A percentile compares a stretch with the other conserved stretches of the same genome.
Conservation (phyloP, 1,284 basidiomycete genomes). For the Trametes polyzona region DNA sequence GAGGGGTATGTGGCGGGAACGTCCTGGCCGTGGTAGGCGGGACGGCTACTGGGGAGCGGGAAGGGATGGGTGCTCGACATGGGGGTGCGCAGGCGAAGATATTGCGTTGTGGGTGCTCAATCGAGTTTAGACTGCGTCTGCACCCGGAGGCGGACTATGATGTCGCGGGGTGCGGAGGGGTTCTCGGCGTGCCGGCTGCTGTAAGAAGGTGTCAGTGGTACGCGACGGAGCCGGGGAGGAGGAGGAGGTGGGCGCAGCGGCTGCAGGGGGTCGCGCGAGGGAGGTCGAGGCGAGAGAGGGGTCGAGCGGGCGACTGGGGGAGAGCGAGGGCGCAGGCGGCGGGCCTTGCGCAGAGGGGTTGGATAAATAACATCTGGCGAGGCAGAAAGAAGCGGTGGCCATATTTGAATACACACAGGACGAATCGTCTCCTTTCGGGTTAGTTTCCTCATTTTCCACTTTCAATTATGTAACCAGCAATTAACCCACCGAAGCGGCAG, state of each 20-base stretch:
- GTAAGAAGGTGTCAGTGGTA: conserved; percentile 17
- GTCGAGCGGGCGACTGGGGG: conserved; percentile 18
- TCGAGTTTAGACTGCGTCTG: conserved; percentile 22
- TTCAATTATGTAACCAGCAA: conserved; percentile 26
- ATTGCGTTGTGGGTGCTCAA: conserved; percentile 9
- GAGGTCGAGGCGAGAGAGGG: conserved; percentile 9
- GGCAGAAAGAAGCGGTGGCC: conserved; percentile 27
- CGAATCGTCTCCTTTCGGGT: conserved; percentile 25
- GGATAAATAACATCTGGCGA: conserved; percentile 30
- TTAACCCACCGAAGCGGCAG: conserved; percentile 28
- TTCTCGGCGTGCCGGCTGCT: conserved; percentile 17
- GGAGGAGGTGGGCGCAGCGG: not conserved
- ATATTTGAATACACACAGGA: conserved; percentile 27
- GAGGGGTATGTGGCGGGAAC: conserved; percentile 14
- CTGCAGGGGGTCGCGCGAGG: not conserved
- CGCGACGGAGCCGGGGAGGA: conserved; percentile 3
- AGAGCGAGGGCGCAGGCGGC: conserved; percentile 20
- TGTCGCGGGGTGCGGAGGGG: conserved; percentile 16
- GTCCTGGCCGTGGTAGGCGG: conserved; percentile 20
- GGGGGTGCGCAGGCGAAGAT: not conserved
- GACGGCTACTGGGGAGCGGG: conserved; percentile 28
- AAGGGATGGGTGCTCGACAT: conserved; percentile 29
- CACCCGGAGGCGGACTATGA: conserved; percentile 21
- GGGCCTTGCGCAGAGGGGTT: conserved; percentile 11
- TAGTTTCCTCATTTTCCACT: conserved; percentile 23